phyloP scores from a whole-genome alignment of 2,329 filamentous ascomycete species.

The Rutstroemia sp. region DNA sequence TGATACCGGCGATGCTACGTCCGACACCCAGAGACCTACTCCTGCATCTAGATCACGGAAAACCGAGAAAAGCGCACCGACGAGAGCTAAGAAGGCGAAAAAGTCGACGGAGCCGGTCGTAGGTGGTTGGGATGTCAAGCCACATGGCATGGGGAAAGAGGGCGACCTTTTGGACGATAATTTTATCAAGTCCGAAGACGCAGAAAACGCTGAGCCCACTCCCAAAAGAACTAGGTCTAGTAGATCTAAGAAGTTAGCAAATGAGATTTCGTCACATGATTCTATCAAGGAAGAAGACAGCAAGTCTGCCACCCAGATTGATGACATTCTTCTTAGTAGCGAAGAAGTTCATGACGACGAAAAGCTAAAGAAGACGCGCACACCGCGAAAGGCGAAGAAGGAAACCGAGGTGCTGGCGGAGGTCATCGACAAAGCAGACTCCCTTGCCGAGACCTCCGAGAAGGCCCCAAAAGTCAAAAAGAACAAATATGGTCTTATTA shows the following conservation, averaged over 20 bases:
- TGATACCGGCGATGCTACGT: neutral
- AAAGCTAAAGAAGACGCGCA: neutral
- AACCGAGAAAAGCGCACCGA: slow-evolving; percentile 9
- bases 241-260: too few relatives aligned
- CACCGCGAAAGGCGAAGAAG: slow-evolving; percentile 1
- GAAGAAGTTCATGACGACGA: neutral
- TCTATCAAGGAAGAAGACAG: neutral
- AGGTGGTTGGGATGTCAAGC: slow-evolving; percentile 38
- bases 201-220: neutral
- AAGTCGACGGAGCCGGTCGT: slow-evolving; percentile 9
- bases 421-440: slow-evolving; percentile 6
- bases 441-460: neutral
- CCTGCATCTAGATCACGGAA: neutral
- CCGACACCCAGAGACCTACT: neutral
- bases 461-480: slow-evolving; percentile 22
- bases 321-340: neutral
- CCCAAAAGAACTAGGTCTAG: neutral
- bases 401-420: slow-evolving; percentile 10
- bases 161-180: slow-evolving; percentile 11
- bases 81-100: slow-evolving; percentile 7
- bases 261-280: too few relatives aligned
- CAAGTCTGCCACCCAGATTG: neutral
- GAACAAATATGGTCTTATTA: slow-evolving; percentile 45
- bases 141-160: slow-evolving; percentile 46
- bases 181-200: neutral